Percentiles rank a stretch among this genome's conserved stretches.
These are phyloP conservation scores for Coemansia sp. DNA, from an alignment of 192 early-diverging fungal species.

Conservation along the genomic window DNA sequence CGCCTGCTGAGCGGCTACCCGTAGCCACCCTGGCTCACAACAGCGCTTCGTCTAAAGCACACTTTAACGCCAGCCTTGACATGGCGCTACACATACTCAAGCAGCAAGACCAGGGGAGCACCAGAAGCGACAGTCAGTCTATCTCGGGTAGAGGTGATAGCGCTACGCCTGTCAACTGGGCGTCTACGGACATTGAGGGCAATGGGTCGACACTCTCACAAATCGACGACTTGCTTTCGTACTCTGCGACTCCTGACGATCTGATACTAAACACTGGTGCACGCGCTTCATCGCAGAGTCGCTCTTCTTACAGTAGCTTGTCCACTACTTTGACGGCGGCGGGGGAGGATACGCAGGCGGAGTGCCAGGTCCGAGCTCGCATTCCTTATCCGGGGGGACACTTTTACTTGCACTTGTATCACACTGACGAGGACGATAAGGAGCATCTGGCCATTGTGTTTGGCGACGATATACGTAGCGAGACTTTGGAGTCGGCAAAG, in stretches of 20 bases:
- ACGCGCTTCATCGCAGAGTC: neutral
- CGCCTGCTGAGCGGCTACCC: constrained; percentile 29
- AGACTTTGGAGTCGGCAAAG: constrained; percentile 66
- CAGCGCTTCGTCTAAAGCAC: constrained; percentile 27
- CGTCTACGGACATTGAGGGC: constrained; percentile 19
- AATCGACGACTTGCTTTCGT: constrained; percentile 6
- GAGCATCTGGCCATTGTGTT: constrained; percentile 96
- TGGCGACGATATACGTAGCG: constrained; percentile 78
- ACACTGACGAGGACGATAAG: constrained; percentile 82
- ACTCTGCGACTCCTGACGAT: constrained; percentile 33
- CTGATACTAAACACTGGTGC: constrained; percentile 19
- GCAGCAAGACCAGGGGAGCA: constrained; percentile 21
- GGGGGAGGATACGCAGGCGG: constrained; percentile 11
- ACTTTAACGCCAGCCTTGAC: constrained; percentile 58
- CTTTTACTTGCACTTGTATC: constrained; percentile 84
- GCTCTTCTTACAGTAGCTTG: neutral
- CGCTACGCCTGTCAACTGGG: constrained; percentile 39
- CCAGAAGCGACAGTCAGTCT: neutral
- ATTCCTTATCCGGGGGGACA: constrained; percentile 81
- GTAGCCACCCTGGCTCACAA: constrained; percentile 14
- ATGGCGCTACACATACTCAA: constrained; percentile 42
- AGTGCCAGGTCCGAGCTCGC: constrained; percentile 69
- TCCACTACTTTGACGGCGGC: neutral
- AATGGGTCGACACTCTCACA: constrained; percentile 1
- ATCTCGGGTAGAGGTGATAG: constrained; percentile 7